Conservation (phyloP, 1,284 basidiomycete species). For the Puccinia triticina region DNA sequence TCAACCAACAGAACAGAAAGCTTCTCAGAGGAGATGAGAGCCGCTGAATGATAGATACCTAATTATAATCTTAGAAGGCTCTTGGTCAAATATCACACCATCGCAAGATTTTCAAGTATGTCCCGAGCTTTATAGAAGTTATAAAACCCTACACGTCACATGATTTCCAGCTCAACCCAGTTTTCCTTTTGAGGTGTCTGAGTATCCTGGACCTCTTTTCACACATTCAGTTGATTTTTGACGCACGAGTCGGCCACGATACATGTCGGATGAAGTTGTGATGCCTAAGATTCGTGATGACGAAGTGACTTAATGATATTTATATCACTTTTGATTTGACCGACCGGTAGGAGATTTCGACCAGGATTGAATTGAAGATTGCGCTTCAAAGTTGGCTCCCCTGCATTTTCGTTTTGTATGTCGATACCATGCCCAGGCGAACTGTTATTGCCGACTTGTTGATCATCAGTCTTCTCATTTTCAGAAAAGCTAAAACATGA, state of each 20-base stretch:
- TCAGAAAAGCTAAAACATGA: not conserved
- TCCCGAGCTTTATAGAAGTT: not conserved
- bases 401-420: not conserved
- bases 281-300: not conserved
- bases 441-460: not conserved
- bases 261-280: no score
- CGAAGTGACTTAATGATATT: conserved; percentile 31
- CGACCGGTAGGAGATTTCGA: not conserved
- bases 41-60: no score
- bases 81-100: no score
- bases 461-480: conserved; percentile 10
- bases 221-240: no score
- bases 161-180: no score
- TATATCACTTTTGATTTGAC: conserved; percentile 13
- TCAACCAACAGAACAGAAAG: no score
- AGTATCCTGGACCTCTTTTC: no score
- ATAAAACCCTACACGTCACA: not conserved
- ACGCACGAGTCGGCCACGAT: no score
- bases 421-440: not conserved
- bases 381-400: not conserved
- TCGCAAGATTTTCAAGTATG: not conserved
- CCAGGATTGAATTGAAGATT: not conserved
- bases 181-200: no score
- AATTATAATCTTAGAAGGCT: no score
- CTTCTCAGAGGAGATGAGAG: no score